Percentiles rank a stretch among this genome's conserved stretches.
Evolutionary conservation across 2,329 filamentous ascomycete species (phyloP).

Genomic region (Chaetomiaceae sp.): DNA sequence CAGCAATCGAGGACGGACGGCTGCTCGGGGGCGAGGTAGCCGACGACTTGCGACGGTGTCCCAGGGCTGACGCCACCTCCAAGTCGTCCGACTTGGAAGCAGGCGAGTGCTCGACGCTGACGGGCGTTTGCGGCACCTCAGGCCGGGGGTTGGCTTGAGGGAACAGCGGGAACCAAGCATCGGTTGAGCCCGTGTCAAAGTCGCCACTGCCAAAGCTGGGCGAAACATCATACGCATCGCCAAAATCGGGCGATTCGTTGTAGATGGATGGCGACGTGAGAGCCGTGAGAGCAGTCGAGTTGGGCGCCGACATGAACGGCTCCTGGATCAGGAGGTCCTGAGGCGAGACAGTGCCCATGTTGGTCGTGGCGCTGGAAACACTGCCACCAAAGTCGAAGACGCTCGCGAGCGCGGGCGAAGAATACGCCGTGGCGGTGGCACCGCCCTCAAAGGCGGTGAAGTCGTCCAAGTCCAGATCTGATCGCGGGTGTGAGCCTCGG

Average conservation of each 20-base stretch:
- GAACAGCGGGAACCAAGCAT: conserved; percentile 70
- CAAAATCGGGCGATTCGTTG: conserved; percentile 69
- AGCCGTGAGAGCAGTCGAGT: conserved; percentile 75
- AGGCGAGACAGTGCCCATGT: conserved; percentile 73
- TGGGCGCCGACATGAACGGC: conserved; percentile 68
- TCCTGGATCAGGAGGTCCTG: conserved; percentile 72
- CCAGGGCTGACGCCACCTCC: conserved; percentile 40
- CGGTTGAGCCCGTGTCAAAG: conserved; percentile 46
- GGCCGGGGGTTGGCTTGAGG: conserved; percentile 42
- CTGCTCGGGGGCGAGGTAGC: conserved; percentile 38
- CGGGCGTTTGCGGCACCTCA: conserved; percentile 24
- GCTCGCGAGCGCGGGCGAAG: conserved; percentile 47
- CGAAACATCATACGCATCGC: conserved; percentile 69
- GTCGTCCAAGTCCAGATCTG: conserved; percentile 56
- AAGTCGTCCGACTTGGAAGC: conserved; percentile 43
- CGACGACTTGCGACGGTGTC: conserved; percentile 42
- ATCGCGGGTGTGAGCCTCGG: conserved; percentile 31
- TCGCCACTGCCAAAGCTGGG: conserved; percentile 65
- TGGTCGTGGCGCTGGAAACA: conserved; percentile 46
- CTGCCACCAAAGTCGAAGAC: conserved; percentile 48
- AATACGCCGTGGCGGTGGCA: conserved; percentile 45
- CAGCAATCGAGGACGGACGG: conserved; percentile 64
- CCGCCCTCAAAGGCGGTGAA: conserved; percentile 53
- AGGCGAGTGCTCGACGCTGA: conserved; percentile 39
- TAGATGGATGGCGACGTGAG: conserved; percentile 79